phyloP scores from a whole-genome alignment of 2,329 filamentous ascomycete species.

The Lachnellula occidentalis region DNA sequence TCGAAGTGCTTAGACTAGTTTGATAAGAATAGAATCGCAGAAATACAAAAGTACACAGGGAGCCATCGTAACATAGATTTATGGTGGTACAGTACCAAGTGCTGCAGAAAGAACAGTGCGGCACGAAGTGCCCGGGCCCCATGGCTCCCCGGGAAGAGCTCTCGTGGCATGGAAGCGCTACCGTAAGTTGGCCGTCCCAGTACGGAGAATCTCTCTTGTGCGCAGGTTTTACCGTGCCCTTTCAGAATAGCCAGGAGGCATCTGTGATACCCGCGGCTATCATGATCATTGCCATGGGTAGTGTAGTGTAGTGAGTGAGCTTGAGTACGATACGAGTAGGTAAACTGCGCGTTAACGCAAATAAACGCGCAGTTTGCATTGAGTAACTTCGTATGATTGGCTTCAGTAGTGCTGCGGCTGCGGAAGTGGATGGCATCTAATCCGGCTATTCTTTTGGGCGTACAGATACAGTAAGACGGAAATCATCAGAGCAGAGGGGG shows the following conservation, averaged over 20 bases:
- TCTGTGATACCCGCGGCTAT: neutral
- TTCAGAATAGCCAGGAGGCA: neutral
- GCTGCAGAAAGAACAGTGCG: neutral
- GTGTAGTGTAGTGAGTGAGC: neutral
- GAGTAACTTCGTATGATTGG: neutral
- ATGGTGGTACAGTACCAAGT: neutral
- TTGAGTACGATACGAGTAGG: neutral
- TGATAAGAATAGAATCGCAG: neutral
- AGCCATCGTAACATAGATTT: neutral
- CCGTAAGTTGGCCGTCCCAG: neutral
- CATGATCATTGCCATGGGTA: neutral
- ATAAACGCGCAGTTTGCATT: neutral
- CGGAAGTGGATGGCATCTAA: neutral
- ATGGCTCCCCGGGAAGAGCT: neutral
- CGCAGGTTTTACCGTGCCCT: neutral
- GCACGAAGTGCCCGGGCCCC: neutral
- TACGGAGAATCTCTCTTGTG: neutral
- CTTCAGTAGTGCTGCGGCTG: neutral
- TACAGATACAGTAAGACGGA: neutral
- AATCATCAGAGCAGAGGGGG: neutral
- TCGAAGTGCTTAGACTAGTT: no score
- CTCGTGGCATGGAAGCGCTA: slow-evolving; percentile 1
- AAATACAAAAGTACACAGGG: neutral
- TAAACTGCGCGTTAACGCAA: neutral
- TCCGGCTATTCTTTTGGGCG: neutral